phyloP scores from a whole-genome alignment of 1,284 basidiomycete genomes.

The Anthracocystis setariae region DNA sequence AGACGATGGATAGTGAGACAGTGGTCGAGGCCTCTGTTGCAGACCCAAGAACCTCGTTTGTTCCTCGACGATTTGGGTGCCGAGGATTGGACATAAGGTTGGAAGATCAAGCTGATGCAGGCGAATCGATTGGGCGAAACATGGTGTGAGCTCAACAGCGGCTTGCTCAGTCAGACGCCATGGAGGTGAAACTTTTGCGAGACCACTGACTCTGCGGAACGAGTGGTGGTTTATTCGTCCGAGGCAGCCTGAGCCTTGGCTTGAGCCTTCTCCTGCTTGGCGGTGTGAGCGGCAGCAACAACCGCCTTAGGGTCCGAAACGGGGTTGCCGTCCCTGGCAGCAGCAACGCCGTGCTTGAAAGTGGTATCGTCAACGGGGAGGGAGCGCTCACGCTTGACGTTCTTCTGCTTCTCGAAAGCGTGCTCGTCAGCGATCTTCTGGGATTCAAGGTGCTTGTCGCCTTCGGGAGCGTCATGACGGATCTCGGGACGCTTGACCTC shows the following conservation, averaged over 20 bases:
- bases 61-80: too few relatives aligned
- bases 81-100: too few relatives aligned
- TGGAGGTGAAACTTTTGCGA: background rate
- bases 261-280: conserved; percentile 40
- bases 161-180: background rate
- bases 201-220: background rate
- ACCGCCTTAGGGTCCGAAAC: conserved; percentile 43
- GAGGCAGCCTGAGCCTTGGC: conserved; percentile 20
- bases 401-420: conserved; percentile 42
- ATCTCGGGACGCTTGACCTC: conserved; percentile 46
- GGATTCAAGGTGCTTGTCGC: conserved; percentile 47
- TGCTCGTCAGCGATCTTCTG: conserved; percentile 39
- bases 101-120: too few relatives aligned
- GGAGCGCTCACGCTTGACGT: conserved; percentile 31
- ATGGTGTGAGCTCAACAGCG: too few relatives aligned
- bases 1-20: background rate
- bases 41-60: too few relatives aligned
- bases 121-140: too few relatives aligned
- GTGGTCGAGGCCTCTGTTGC: background rate
- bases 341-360: conserved; percentile 50
- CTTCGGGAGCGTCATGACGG: conserved; percentile 40
- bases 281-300: conserved; percentile 39
- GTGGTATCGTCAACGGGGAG: conserved; percentile 41
- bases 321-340: conserved; percentile 51
- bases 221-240: conserved; percentile 12